Conservation (phyloP, 257 asterid species). For the Rhazya stricta region DNA sequence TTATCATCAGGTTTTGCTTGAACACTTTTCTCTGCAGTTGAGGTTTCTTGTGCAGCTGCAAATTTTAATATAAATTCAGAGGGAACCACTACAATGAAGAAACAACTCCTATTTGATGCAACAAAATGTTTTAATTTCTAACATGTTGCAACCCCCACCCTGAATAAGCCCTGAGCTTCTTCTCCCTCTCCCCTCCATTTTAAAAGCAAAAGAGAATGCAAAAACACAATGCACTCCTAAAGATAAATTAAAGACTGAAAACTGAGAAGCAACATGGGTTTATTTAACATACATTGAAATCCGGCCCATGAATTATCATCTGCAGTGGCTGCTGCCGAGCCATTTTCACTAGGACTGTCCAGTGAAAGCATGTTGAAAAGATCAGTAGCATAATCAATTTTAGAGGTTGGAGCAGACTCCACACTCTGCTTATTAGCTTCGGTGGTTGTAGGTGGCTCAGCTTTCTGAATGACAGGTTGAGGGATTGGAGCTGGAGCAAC, state of each 20-base stretch:
- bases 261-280: constrained; percentile 8
- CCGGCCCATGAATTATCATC: constrained; percentile 91
- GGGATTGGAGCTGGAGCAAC: constrained; percentile 52
- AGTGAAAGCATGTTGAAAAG: constrained; percentile 82
- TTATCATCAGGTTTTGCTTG: constrained; percentile 34
- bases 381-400: constrained; percentile 89
- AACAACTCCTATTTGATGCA: neutral
- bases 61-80: constrained; percentile 12
- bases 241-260: neutral
- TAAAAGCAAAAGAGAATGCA: neutral
- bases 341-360: constrained; percentile 59
- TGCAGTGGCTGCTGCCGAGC: constrained; percentile 44
- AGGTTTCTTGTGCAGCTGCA: constrained; percentile 74
- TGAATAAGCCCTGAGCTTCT: neutral
- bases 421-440: constrained; percentile 47
- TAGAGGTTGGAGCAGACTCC: constrained; percentile 49
- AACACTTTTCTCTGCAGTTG: constrained; percentile 42
- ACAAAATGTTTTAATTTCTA: neutral
- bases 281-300: constrained; percentile 71
- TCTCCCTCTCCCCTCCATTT: neutral
- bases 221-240: constrained; percentile 6
- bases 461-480: constrained; percentile 46
- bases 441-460: constrained; percentile 43
- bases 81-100: constrained; percentile 9
- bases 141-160: neutral